phyloP scores from a whole-genome alignment of 1,284 basidiomycete species.

The Fomitopsis schrenkii region DNA sequence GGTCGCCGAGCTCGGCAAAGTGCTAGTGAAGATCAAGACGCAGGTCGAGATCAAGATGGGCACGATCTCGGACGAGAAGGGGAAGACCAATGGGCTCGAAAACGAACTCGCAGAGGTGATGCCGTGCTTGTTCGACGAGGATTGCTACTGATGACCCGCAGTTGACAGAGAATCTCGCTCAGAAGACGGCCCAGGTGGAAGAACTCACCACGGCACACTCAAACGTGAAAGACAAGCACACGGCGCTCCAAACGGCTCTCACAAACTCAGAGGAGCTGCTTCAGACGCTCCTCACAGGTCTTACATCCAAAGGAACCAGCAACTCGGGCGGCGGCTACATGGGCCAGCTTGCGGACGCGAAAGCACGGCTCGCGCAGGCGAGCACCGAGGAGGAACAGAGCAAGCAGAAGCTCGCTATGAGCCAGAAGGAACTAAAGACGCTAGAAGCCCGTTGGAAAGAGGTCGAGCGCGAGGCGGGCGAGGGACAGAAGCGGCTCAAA shows the following conservation, averaged over 20 bases:
- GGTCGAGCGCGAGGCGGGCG: constrained; percentile 79
- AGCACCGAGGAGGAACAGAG: constrained; percentile 85
- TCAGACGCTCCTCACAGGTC: constrained; percentile 91
- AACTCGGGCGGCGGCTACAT: constrained; percentile 89
- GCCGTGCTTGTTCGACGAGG: not conserved
- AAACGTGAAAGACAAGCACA: constrained; percentile 71
- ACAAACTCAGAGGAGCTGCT: constrained; percentile 88
- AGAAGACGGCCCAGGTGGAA: constrained; percentile 59
- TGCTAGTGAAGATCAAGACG: constrained; percentile 83
- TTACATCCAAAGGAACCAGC: constrained; percentile 63
- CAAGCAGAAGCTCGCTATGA: constrained; percentile 75
- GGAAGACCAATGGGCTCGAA: constrained; percentile 52
- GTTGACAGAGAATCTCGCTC: constrained; percentile 52
- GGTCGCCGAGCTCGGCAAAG: constrained; percentile 78
- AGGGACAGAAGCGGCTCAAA: constrained; percentile 70
- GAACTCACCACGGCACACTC: constrained; percentile 61
- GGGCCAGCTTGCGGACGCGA: constrained; percentile 93
- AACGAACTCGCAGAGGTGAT: constrained; percentile 58
- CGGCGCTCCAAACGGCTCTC: constrained; percentile 59
- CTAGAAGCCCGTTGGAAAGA: constrained; percentile 82
- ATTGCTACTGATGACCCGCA: constrained; percentile 23
- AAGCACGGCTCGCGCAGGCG: constrained; percentile 71
- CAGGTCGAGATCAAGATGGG: constrained; percentile 83
- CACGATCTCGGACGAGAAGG: constrained; percentile 80
- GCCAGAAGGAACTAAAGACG: constrained; percentile 76